Evolutionary conservation across 768 basidiomycete genomes (phyloP).

Genomic region (Phanerochaete sordida): DNA sequence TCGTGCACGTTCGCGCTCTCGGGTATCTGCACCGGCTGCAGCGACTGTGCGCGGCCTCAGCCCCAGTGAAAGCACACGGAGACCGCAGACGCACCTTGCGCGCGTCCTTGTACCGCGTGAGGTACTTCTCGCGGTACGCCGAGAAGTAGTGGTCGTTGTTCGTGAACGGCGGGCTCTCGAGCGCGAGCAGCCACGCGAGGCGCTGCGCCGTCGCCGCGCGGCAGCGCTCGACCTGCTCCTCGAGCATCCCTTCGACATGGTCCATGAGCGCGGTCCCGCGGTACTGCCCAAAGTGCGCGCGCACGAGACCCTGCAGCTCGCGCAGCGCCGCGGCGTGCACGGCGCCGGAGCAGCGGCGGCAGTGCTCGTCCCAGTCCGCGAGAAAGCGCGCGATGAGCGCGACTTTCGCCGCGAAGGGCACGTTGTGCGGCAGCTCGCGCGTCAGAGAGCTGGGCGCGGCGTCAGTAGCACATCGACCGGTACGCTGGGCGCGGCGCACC

Average conservation of each 20-base stretch:
- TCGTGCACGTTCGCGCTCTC: neutral
- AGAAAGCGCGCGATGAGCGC: conserved; percentile 41
- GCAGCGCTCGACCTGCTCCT: conserved; percentile 44
- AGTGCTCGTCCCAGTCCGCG: conserved; percentile 43
- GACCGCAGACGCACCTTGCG: conserved; percentile 1
- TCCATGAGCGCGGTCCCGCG: conserved; percentile 48
- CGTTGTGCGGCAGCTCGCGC: conserved; percentile 61
- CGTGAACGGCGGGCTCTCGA: conserved; percentile 43
- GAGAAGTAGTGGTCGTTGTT: conserved; percentile 47
- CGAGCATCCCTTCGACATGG: conserved; percentile 42
- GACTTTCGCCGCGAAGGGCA: conserved; percentile 55
- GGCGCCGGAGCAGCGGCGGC: conserved; percentile 36
- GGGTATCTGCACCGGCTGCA: neutral
- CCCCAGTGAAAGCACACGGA: neutral
- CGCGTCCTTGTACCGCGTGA: conserved; percentile 9
- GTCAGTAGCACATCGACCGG: neutral
- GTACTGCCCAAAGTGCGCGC: conserved; percentile 44
- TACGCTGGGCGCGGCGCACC: conserved; percentile 31
- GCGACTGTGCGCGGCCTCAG: neutral
- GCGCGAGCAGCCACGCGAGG: conserved; percentile 36
- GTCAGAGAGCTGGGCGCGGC: conserved; percentile 48
- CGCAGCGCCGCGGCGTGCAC: conserved; percentile 35
- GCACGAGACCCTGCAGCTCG: conserved; percentile 40
- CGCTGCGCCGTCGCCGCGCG: conserved; percentile 25
- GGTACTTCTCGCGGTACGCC: conserved; percentile 30